phyloP scores from a whole-genome alignment of 2,329 filamentous ascomycete species.

The Macrophomina pseudophaseolina region DNA sequence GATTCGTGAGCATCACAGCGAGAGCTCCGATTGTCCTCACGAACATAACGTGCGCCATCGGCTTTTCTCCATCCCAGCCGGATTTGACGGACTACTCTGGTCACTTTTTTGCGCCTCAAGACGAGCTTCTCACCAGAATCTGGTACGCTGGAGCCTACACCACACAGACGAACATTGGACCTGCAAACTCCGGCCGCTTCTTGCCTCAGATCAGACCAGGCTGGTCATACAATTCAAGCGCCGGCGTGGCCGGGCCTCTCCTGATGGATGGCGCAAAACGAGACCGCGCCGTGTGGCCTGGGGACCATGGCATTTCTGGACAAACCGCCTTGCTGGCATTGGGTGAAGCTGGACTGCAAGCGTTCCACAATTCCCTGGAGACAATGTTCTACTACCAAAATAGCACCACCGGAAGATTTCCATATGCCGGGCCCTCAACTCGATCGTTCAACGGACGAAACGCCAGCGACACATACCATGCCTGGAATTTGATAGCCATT shows the following conservation, averaged over 20 bases:
- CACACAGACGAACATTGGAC: constrained; percentile 52
- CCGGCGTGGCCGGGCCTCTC: constrained; percentile 43
- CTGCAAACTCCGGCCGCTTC: background rate
- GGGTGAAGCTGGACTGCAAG: constrained; percentile 50
- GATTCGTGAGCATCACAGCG: constrained; percentile 48
- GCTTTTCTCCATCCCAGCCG: constrained; percentile 57
- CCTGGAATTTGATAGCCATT: constrained; percentile 63
- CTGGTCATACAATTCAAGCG: constrained; percentile 43
- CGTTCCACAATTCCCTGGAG: constrained; percentile 37
- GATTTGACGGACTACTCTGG: constrained; percentile 47
- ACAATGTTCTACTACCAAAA: constrained; percentile 51
- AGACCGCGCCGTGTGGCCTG: constrained; percentile 52
- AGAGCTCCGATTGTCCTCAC: constrained; percentile 38
- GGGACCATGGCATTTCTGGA: constrained; percentile 57
- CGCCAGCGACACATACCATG: constrained; percentile 44
- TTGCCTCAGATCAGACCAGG: constrained; percentile 12
- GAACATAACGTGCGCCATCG: constrained; percentile 50
- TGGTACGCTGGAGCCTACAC: constrained; percentile 61
- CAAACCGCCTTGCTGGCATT: constrained; percentile 48
- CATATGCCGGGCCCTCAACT: constrained; percentile 44
- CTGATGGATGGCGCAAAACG: constrained; percentile 49
- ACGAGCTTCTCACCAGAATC: constrained; percentile 46
- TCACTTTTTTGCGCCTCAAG: constrained; percentile 39
- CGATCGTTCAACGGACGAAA: constrained; percentile 41
- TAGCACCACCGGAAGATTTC: constrained; percentile 35